Conservation (phyloP, 2,329 filamentous ascomycete species). For the Diaporthe batatas region DNA sequence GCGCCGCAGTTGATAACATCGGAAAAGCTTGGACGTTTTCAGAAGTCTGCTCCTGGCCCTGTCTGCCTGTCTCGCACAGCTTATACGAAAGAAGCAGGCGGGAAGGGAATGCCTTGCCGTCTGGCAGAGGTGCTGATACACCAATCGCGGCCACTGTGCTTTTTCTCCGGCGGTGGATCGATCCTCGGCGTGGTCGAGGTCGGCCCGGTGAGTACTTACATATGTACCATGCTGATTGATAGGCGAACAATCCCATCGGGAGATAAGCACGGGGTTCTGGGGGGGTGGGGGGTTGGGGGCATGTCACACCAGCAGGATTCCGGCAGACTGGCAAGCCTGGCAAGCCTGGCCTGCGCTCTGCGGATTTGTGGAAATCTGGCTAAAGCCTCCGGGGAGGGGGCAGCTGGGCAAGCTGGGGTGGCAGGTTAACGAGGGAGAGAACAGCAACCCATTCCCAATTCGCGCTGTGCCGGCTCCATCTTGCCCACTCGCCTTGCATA, state of each 20-base stretch:
- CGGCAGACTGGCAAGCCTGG: conserved; percentile 18
- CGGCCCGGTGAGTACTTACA: background rate
- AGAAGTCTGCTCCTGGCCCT: conserved; percentile 5
- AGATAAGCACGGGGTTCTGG: conserved; percentile 30
- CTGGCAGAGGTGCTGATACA: conserved; percentile 5
- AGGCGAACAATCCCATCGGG: conserved; percentile 10
- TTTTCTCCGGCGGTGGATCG: background rate
- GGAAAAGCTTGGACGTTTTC: conserved; percentile 25
- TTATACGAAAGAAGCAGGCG: conserved; percentile 18
- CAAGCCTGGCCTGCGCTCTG: background rate
- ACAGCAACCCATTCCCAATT: conserved; percentile 8
- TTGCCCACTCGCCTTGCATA: conserved; percentile 31
- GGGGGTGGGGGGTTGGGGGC: background rate
- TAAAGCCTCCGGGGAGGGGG: background rate
- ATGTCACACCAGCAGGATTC: conserved; percentile 33
- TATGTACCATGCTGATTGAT: conserved; percentile 8
- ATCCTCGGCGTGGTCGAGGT: conserved; percentile 1
- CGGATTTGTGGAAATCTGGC: conserved; percentile 33
- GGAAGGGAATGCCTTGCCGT: conserved; percentile 2
- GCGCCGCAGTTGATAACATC: background rate
- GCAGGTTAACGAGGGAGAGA: background rate
- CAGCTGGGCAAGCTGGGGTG: too few relatives aligned
- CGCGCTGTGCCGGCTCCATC: conserved; percentile 24
- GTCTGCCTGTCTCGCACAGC: conserved; percentile 5
- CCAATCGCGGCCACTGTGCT: conserved; percentile 21